These are phyloP conservation scores for Solanum chilense DNA, from an alignment of 257 asterid species.

Conservation along the genomic window DNA sequence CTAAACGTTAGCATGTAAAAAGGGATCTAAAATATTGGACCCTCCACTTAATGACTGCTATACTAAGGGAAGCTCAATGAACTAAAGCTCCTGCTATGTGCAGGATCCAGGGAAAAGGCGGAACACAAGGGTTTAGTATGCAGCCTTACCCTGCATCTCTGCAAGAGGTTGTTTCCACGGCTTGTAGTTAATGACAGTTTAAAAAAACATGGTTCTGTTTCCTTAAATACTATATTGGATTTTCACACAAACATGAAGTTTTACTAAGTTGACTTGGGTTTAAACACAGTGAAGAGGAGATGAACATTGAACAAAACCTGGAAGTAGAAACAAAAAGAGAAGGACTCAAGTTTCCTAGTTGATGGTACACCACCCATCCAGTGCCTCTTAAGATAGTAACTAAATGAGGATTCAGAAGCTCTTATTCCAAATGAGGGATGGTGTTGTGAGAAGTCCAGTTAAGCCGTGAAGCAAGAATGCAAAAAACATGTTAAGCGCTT, in stretches of 20 bases:
- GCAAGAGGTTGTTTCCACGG: not conserved
- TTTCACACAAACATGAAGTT: not conserved
- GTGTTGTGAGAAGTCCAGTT: not conserved
- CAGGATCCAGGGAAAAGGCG: not conserved
- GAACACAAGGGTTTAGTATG: not conserved
- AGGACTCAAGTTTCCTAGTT: not conserved
- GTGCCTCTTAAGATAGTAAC: not conserved
- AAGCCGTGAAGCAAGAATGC: not conserved
- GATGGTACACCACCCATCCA: not conserved
- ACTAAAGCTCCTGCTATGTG: not conserved
- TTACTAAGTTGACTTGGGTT: not conserved
- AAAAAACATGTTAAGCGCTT: not conserved
- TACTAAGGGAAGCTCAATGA: not conserved
- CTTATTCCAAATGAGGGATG: not conserved
- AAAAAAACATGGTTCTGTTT: not conserved
- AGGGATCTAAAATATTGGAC: not conserved
- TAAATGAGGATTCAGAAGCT: not conserved
- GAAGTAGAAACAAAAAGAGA: not conserved
- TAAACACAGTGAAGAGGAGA: not conserved
- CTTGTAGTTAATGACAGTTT: not conserved
- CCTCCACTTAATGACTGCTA: not conserved
- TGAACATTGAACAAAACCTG: not conserved
- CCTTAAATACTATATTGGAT: not conserved
- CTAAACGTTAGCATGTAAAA: not conserved
- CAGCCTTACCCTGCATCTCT: not conserved